Base-by-base conservation (phyloP, 129 eudicot genomes). In the Chrysanthemum makinoi region DNA sequence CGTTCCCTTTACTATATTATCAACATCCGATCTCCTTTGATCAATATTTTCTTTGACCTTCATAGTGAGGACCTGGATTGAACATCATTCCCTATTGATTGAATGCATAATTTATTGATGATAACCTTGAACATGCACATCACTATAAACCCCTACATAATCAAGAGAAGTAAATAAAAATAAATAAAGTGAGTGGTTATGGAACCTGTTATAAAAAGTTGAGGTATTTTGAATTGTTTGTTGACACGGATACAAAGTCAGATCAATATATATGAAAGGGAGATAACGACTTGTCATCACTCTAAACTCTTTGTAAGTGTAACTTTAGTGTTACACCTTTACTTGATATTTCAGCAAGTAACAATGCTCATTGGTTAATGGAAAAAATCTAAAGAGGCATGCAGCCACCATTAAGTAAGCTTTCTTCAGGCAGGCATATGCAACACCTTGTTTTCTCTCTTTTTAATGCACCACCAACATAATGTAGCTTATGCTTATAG, bases 371-470 rank as follows among this genome's bases (percentile, higher is more conserved):
- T 16, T 15, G 51, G 60, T 4, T 77, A 65, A 74, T 46, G 11
- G 48, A 50, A 58, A 66, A 60, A 63, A 68, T 64, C 24, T 66
- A 26, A 56, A 8, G 46, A 72, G 75, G 54, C 33, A 61, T 68
- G 64, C 83, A 84, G 79, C 86, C 70, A 81, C 85, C 80, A 77
- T 81, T 84, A 87, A 89, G 88, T 87, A 80, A 78, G 77, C 62
- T 70, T 83, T 86, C 84, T 66, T 66, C 58, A 68, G 44, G 61
- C 72, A 55, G 62, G 60, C 78, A 59, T 77, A 70, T 66, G 65
- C 54, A 19, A 26, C 64, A 75, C 73, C 19, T 59, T 65, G 18
- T 22, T 49, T 15, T 51, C 20, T 10, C 18, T 64, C 69, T 44
- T 65, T 65, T 65, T 69, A 69, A 82, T 60, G 52, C 68, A 59